A percentile compares a stretch with the other conserved stretches of the same genome.
Conservation (phyloP, 352 stramenopile genomes). For the Phytophthora niederhauseri region DNA sequence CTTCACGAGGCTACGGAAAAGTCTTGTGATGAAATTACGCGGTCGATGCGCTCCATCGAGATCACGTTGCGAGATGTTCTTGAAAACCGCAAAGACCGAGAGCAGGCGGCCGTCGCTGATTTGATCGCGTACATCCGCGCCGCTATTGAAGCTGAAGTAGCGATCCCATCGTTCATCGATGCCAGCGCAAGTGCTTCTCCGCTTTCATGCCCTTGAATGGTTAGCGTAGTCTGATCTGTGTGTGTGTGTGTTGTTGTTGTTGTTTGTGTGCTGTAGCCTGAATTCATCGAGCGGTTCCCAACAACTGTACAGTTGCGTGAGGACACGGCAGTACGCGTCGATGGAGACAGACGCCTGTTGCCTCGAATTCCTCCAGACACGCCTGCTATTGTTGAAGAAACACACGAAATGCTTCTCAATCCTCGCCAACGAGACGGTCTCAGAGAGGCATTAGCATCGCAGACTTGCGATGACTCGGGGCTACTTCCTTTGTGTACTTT, state of each 20-base stretch:
- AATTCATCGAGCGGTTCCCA: slow-evolving; percentile 59
- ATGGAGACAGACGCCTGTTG: slow-evolving; percentile 46
- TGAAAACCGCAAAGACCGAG: slow-evolving; percentile 45
- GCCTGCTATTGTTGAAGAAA: slow-evolving; percentile 49
- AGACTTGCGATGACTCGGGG: slow-evolving; percentile 20
- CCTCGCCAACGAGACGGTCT: slow-evolving; percentile 43
- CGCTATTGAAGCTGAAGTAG: slow-evolving; percentile 64
- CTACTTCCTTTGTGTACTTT: slow-evolving; percentile 36
- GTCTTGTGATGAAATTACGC: slow-evolving; percentile 51
- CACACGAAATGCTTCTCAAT: slow-evolving; percentile 55
- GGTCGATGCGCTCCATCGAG: slow-evolving; percentile 57
- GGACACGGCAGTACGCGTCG: slow-evolving; percentile 57
- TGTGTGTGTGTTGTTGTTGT: neutral
- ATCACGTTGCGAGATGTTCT: slow-evolving; percentile 49
- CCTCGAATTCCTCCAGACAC: slow-evolving; percentile 32
- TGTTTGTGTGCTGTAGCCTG: slow-evolving; percentile 41
- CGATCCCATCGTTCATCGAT: slow-evolving; percentile 66
- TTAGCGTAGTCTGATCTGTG: neutral
- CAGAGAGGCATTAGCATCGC: slow-evolving; percentile 19
- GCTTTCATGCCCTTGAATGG: neutral
- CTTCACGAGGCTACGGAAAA: slow-evolving; percentile 52
- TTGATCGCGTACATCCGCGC: slow-evolving; percentile 56
- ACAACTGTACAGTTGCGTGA: slow-evolving; percentile 55
- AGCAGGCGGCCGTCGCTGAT: slow-evolving; percentile 51
- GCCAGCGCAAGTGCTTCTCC: slow-evolving; percentile 45